Conservation (phyloP, 1,139 yeast genomes). For the Magnusiomyces starmeri region DNA sequence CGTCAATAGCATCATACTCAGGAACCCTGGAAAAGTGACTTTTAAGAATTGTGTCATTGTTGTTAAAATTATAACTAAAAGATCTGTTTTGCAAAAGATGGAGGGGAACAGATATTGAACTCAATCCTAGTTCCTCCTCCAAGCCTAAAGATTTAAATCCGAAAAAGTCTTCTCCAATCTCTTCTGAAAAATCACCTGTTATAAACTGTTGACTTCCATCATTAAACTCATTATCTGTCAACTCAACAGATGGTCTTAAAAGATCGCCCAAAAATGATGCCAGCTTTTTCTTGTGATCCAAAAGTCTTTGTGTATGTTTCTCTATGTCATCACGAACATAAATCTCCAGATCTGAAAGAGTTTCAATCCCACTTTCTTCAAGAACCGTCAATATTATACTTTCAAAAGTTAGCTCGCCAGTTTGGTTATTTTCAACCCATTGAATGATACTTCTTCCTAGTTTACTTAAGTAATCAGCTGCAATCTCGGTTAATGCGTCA, state of each 20-base stretch:
- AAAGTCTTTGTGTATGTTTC: conserved; percentile 61
- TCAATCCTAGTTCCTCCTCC: conserved; percentile 85
- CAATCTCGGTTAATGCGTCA: conserved; percentile 73
- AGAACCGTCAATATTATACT: conserved; percentile 57
- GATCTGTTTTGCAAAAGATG: conserved; percentile 78
- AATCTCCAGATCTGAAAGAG: conserved; percentile 67
- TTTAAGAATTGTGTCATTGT: conserved; percentile 17
- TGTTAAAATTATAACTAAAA: conserved; percentile 31
- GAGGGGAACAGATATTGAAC: conserved; percentile 81
- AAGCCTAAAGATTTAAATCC: conserved; percentile 92
- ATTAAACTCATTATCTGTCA: conserved; percentile 69
- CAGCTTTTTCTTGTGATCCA: conserved; percentile 59
- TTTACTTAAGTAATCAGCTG: conserved; percentile 71
- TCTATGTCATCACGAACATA: conserved; percentile 68
- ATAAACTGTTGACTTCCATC: conserved; percentile 92
- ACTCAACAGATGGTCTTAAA: conserved; percentile 65
- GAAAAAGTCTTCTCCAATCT: conserved; percentile 86
- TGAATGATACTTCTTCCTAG: conserved; percentile 63
- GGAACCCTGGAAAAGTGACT: conserved; percentile 29
- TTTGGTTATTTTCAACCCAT: conserved; percentile 40
- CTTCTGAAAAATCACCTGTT: conserved; percentile 90
- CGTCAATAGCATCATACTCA: conserved; percentile 38
- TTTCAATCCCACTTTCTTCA: conserved; percentile 76
- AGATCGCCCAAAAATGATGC: conserved; percentile 73
- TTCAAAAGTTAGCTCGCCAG: conserved; percentile 33